These are phyloP conservation scores for Daldinia decipiens DNA, from an alignment of 495 filamentous ascomycete species.

Conservation along the genomic window DNA sequence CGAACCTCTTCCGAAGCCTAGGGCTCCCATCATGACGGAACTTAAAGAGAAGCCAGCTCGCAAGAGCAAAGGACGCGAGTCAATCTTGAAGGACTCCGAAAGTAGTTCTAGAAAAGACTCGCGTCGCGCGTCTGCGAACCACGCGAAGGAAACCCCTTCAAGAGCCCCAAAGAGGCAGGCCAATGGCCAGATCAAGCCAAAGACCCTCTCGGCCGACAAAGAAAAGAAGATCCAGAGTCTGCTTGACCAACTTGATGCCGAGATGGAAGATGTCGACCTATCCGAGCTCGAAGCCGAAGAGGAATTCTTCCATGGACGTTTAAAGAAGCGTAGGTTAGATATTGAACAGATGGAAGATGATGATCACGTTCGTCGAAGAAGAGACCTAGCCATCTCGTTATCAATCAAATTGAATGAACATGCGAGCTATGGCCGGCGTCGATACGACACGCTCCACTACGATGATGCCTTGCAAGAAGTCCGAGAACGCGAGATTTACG, in stretches of 20 bases:
- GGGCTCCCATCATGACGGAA: constrained; percentile 53
- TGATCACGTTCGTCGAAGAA: constrained; percentile 64
- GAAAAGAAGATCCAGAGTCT: constrained; percentile 72
- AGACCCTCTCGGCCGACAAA: constrained; percentile 69
- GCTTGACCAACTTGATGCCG: constrained; percentile 73
- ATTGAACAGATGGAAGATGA: constrained; percentile 66
- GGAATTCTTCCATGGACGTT: constrained; percentile 62
- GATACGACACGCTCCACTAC: constrained; percentile 60
- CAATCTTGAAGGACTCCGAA: constrained; percentile 52
- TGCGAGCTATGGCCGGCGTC: constrained; percentile 59
- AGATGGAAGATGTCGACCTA: constrained; percentile 73
- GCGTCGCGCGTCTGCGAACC: constrained; percentile 54
- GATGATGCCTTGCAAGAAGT: constrained; percentile 83
- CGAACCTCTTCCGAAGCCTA: constrained; percentile 66
- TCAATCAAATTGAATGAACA: constrained; percentile 57
- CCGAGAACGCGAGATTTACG: constrained; percentile 85
- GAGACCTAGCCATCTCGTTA: constrained; percentile 48
- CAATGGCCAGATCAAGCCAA: constrained; percentile 63
- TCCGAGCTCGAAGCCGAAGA: constrained; percentile 69
- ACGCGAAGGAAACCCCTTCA: constrained; percentile 57
- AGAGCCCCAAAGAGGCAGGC: constrained; percentile 62
- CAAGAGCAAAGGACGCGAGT: constrained; percentile 58
- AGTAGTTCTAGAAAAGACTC: constrained; percentile 53
- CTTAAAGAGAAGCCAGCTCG: constrained; percentile 48
- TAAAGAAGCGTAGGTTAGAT: constrained; percentile 71